A percentile compares a stretch with the other conserved stretches of the same genome.
Conservation (phyloP, 352 stramenopile species). For the Phytopythium helicoides region DNA sequence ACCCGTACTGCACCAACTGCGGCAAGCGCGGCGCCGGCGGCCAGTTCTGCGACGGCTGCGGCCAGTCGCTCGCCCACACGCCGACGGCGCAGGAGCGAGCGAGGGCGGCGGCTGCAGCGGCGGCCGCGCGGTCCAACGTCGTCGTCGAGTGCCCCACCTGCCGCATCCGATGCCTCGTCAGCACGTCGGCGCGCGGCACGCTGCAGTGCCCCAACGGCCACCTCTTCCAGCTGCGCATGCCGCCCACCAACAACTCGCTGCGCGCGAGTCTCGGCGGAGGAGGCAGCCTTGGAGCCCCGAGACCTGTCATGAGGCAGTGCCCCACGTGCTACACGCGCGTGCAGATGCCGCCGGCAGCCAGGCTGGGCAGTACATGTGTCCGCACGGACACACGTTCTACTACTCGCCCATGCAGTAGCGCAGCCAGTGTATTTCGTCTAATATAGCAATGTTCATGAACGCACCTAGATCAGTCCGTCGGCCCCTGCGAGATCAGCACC, state of each 20-base stretch:
- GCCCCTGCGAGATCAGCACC: slow-evolving; percentile 58
- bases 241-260: slow-evolving; percentile 42
- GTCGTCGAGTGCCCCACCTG: slow-evolving; percentile 75
- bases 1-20: slow-evolving; percentile 82
- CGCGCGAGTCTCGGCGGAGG: slow-evolving; percentile 31
- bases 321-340: slow-evolving; percentile 86
- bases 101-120: slow-evolving; percentile 42
- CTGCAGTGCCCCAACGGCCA: slow-evolving; percentile 77
- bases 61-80: slow-evolving; percentile 68
- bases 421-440: not conserved
- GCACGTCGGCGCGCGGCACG: slow-evolving; percentile 61
- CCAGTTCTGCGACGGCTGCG: slow-evolving; percentile 73
- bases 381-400: slow-evolving; percentile 84
- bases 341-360: slow-evolving; percentile 83
- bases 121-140: slow-evolving; percentile 59
- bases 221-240: slow-evolving; percentile 74
- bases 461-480: slow-evolving; percentile 1
- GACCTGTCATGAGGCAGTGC: slow-evolving; percentile 81
- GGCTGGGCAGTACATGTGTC: slow-evolving; percentile 88
- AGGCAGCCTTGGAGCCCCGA: slow-evolving; percentile 16
- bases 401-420: slow-evolving; percentile 69
- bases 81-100: slow-evolving; percentile 71
- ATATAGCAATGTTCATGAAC: not conserved
- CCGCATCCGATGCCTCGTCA: slow-evolving; percentile 76
- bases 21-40: slow-evolving; percentile 68